Evolutionary conservation across 2,329 filamentous ascomycete genomes (phyloP).

Genomic region (Colletotrichum sp.): DNA sequence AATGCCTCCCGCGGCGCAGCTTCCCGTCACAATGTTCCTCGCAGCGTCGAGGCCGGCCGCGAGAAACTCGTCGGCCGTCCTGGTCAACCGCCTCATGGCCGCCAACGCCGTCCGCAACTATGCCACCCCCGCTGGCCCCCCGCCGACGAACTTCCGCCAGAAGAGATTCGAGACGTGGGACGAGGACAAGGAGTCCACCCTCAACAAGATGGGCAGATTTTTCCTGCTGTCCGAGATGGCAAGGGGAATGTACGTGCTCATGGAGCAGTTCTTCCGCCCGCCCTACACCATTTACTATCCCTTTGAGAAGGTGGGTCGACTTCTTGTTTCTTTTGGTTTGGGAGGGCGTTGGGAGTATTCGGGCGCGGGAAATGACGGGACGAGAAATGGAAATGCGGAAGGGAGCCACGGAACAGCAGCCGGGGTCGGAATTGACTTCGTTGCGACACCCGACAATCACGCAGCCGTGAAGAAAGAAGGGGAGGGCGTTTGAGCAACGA

Average conservation of each 20-base stretch:
- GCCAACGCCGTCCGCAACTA: conserved; percentile 38
- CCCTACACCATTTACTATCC: conserved; percentile 99
- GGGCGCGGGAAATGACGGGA: not conserved
- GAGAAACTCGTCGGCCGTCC: conserved; percentile 9
- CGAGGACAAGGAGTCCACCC: conserved; percentile 74
- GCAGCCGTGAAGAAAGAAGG: rapidly evolving
- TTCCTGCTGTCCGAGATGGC: conserved; percentile 96
- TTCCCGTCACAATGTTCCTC: conserved; percentile 20
- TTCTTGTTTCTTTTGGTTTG: not conserved
- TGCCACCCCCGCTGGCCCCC: conserved; percentile 77
- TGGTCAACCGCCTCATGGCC: conserved; percentile 18
- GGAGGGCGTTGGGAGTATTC: not conserved
- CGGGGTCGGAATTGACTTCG: not conserved
- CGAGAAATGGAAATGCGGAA: not conserved
- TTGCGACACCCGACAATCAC: not conserved
- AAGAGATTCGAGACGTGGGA: conserved; percentile 79
- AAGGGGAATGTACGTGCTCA: conserved; percentile 94
- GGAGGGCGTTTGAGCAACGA: not conserved
- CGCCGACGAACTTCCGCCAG: conserved; percentile 81
- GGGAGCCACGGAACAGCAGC: not conserved
- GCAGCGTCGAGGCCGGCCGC: conserved; percentile 16
- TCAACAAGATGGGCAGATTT: conserved; percentile 89
- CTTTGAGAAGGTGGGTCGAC: conserved; percentile 81
- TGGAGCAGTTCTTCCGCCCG: conserved; percentile 98
- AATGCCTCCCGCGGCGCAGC: conserved; percentile 21